These are phyloP conservation scores for Venturia oleaginea DNA, from an alignment of 2,329 filamentous ascomycete genomes.

Conservation along the genomic window DNA sequence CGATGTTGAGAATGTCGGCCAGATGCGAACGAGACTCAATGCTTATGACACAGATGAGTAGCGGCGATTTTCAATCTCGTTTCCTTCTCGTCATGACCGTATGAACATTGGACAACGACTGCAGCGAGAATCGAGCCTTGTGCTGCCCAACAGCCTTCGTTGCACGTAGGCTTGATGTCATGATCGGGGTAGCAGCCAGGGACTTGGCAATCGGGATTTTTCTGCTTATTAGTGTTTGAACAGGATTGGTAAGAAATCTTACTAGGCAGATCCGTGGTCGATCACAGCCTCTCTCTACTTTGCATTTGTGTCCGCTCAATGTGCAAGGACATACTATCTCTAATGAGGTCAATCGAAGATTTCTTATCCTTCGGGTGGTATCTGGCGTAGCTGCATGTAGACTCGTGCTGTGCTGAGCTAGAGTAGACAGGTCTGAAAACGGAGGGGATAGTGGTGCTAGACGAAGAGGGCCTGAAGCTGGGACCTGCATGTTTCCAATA, in stretches of 20 bases:
- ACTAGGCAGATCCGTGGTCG: background rate
- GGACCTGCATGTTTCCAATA: too few relatives aligned
- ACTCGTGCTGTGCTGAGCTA: too few relatives aligned
- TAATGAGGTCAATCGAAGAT: too few relatives aligned
- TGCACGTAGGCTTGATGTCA: background rate
- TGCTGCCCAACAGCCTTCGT: background rate
- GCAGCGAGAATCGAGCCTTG: background rate
- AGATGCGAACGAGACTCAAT: too few relatives aligned
- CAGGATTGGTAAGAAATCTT: background rate
- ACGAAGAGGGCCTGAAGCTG: too few relatives aligned
- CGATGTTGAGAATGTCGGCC: too few relatives aligned
- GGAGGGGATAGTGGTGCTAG: too few relatives aligned
- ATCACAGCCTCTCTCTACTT: background rate
- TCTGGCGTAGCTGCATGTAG: too few relatives aligned
- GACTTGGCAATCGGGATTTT: too few relatives aligned
- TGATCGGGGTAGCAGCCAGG: background rate
- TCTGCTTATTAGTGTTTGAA: too few relatives aligned
- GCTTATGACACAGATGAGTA: background rate
- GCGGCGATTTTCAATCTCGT: background rate
- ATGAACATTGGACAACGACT: background rate
- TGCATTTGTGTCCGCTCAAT: background rate
- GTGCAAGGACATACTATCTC: background rate
- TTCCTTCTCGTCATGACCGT: background rate
- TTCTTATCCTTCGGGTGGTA: too few relatives aligned
- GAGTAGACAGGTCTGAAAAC: too few relatives aligned